These are phyloP conservation scores for Ambrosia hybrid DNA, from an alignment of 140 eudicot species.

Conservation along the genomic window DNA sequence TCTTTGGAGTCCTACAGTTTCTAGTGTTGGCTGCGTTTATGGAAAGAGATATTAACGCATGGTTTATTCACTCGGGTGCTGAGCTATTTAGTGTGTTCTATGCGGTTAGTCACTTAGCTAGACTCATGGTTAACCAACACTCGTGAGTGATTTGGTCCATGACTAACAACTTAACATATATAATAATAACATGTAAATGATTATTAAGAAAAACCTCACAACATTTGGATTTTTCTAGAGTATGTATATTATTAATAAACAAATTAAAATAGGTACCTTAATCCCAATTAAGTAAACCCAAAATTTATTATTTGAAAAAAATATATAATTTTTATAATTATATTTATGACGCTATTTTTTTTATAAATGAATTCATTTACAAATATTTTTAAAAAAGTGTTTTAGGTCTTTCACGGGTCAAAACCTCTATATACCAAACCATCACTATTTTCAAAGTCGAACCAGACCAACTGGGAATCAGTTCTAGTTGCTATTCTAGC, in stretches of 20 bases:
- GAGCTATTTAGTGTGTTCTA: slow-evolving; percentile 93
- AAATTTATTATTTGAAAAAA: too few species aligned
- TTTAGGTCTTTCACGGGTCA: background rate
- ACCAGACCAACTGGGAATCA: too few species aligned
- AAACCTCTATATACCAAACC: background rate
- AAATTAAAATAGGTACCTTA: background rate
- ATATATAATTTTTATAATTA: too few species aligned
- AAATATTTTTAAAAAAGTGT: background rate
- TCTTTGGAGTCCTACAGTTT: slow-evolving; percentile 88
- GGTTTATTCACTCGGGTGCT: slow-evolving; percentile 78
- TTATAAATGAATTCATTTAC: background rate
- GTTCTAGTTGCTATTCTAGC: too few species aligned
- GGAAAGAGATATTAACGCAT: slow-evolving; percentile 87
- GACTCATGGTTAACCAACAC: background rate
- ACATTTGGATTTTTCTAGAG: background rate
- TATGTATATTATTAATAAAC: background rate
- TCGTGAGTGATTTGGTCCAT: background rate
- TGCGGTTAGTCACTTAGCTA: slow-evolving; percentile 52
- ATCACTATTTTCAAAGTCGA: too few species aligned
- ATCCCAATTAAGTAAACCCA: too few species aligned
- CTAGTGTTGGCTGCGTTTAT: slow-evolving; percentile 72
- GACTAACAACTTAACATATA: background rate
- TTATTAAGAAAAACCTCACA: background rate
- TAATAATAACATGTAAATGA: too few species aligned
- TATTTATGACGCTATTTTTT: too few species aligned